Evolutionary conservation across 2,329 filamentous ascomycete species (phyloP).

Genomic region (Chrysoporthe austroafricana): DNA sequence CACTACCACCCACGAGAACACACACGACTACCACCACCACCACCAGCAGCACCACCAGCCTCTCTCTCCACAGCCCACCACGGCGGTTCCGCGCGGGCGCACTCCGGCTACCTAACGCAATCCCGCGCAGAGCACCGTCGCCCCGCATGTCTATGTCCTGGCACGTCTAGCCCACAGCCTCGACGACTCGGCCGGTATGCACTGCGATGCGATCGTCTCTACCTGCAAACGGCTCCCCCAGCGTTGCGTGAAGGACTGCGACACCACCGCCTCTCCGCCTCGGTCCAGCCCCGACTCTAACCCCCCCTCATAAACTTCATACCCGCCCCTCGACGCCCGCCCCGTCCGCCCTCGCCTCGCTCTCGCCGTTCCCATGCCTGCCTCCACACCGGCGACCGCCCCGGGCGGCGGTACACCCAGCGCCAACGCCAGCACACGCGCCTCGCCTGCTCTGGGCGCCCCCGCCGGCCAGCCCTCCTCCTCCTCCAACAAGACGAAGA

Average conservation of each 20-base stretch:
- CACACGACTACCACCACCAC: not conserved
- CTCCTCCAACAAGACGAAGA: conserved; percentile 53
- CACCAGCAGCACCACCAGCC: not conserved
- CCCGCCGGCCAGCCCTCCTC: conserved; percentile 39
- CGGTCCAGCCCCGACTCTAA: conserved; percentile 18
- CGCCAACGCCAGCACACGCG: conserved; percentile 55
- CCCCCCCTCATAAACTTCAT: conserved; percentile 1
- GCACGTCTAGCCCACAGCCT: not conserved
- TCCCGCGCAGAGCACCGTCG: not conserved
- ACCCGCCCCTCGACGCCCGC: conserved; percentile 9
- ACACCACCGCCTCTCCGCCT: conserved; percentile 13
- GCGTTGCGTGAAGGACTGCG: conserved; percentile 26
- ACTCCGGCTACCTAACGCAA: not conserved
- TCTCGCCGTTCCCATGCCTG: conserved; percentile 43
- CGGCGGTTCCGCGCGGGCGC: not conserved
- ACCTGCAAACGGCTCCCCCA: conserved; percentile 26
- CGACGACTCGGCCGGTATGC: conserved; percentile 19
- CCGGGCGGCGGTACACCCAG: conserved; percentile 43
- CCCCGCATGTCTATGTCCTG: not conserved
- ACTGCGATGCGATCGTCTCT: conserved; percentile 29
- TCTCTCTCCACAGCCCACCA: not conserved
- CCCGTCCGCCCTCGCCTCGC: not conserved
- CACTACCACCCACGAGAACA: not conserved
- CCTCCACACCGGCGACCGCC: conserved; percentile 40
- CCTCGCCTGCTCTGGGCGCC: conserved; percentile 51